Evolutionary conservation across 2,329 filamentous ascomycete species (phyloP), one percentile per base, ranked within the genome.

Genomic region (Paecilomyces formosus): DNA sequence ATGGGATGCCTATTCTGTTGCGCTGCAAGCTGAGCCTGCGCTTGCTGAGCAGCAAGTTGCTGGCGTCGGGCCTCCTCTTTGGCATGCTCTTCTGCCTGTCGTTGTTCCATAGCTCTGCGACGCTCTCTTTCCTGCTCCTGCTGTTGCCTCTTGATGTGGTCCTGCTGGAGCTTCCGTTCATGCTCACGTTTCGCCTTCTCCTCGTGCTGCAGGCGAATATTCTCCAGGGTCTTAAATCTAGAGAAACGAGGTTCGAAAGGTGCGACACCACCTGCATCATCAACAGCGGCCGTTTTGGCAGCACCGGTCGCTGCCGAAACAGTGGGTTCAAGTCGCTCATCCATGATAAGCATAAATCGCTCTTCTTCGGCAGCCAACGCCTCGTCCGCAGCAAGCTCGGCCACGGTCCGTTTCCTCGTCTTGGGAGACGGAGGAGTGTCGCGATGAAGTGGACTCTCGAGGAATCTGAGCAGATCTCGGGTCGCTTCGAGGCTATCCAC

Each of bases 321-420:
- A 49, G 79, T 82, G 1, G 88, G 81, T 12, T 85, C 82, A 60
- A 92, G 82, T 5, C 91, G 84, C 66, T 97, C 93, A 68, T 99
- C 94, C 75, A 92, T 85, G 22, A 90, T 87, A 55, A 97, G 86
- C 91, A 99, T 94, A 65, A 91, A 95, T 53, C 91, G 85, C 74
- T 99, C 92, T 63, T 91, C 87, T 60, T 92, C 90, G 22, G 92
- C 93, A 0, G 92, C 91, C 60, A 91, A 82, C 0, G 94, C 93
- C 75, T 99, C 92, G 69, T 99, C 94, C 7, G 93, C 93, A 8
- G 91, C 94, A 78, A 97, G 85, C 71, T 99, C 93, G 8, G 94
- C 94, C 18, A 95, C 88, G 0, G 94, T 99, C 62, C 93, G 86
- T 80, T 99, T 97, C 58, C 94, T 83, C 7, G 87, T 88, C 80